Percentiles rank a stretch among this genome's conserved stretches.
Conservation (phyloP, 2,329 filamentous ascomycete genomes). For the Bipolaris oryzae region DNA sequence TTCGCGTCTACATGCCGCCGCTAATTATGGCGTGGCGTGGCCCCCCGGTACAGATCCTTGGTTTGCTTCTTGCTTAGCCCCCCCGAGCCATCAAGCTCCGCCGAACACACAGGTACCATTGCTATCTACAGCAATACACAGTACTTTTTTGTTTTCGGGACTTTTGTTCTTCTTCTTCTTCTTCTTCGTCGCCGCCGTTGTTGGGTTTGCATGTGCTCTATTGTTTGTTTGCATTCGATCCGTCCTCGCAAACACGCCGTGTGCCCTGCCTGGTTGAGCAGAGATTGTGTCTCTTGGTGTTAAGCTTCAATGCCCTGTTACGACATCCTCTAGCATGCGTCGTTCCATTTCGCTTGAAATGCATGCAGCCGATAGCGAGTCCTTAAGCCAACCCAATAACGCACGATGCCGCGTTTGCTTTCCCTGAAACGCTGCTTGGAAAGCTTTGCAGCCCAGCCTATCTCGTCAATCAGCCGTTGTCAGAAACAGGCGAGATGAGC, state of each 20-base stretch:
- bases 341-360: conserved; percentile 37
- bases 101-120: neutral
- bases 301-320: conserved; percentile 16
- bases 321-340: conserved; percentile 37
- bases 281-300: neutral
- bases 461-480: conserved; percentile 26
- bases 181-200: no score
- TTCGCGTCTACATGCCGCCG: conserved; percentile 19
- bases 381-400: conserved; percentile 71
- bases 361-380: conserved; percentile 38
- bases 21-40: conserved; percentile 16
- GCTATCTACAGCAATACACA: neutral
- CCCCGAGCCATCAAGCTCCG: neutral
- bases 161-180: neutral
- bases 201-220: neutral
- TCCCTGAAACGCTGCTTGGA: conserved; percentile 67
- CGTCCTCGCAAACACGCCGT: neutral
- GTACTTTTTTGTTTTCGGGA: neutral
- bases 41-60: conserved; percentile 15
- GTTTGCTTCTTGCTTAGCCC: conserved; percentile 12
- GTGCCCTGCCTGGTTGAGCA: no score
- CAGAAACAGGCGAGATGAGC: conserved; percentile 17
- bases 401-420: conserved; percentile 73
- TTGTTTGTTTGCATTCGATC: neutral
- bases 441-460: conserved; percentile 74